Evolutionary conservation across 202 grass and related monocot species (phyloP), one percentile per base, ranked within the genome.

Genomic region (Zoysia matrella): DNA sequence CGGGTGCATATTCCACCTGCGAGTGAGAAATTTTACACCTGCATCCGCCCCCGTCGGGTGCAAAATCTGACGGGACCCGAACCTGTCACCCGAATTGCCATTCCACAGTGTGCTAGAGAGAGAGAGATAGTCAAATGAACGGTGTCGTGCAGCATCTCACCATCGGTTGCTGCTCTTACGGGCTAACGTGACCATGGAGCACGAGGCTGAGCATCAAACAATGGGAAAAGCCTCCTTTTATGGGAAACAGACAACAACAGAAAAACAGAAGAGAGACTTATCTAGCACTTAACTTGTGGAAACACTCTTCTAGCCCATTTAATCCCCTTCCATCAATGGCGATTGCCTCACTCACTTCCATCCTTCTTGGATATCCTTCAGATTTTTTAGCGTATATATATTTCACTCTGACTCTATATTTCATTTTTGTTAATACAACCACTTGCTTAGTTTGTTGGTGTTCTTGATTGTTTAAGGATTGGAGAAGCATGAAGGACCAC

Each of bases 241-340:
- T 36, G 1, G 30, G 66, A 70, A 78, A 47, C 74, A 8, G 41
- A 36, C 30, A 36, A 43, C 76, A 47, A n/a, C 0, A 3, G 2
- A 47, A 55, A 69, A 80, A 55, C 13, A 1, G n/a, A 5, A 2
- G 6, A 1, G 65, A 89, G 66, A 64, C 84, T 88, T 91, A 41
- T 54, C 10, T 6, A 1, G 46, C 3, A 97, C 72, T 78, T 83
- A 71, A 1, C 86, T 91, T 97, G 11, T 15, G 52, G 8, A 2
- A 6, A 82, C 30, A 93, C 77, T 80, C 69, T 64, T 87, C 82
- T 40, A 44, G 2, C 44, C 88, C 80, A 79, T 89, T 88, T 88
- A 89, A 87, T 15, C 60, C 0, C 0, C 0, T 8, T 5, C 0
- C 5, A 41, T 11, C 8, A 43, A 0, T 1, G 11, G 8, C 67